Evolutionary conservation across 108 stramenopile species (phyloP), one percentile per base, ranked within the genome.

Genomic region (Asterionellopsis glacialis): DNA sequence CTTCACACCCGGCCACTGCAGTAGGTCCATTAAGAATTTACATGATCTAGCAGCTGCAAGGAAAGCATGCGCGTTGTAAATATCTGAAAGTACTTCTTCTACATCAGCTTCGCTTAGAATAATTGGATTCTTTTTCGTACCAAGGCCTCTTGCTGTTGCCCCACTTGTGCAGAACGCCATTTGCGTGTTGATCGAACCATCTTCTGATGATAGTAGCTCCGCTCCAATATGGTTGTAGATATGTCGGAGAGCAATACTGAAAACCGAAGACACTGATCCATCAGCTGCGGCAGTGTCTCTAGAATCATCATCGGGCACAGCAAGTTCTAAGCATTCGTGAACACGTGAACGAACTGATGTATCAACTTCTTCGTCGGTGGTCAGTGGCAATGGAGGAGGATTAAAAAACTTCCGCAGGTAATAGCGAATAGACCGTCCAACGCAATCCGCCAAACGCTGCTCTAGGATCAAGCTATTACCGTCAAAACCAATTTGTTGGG

Each of bases 361-460:
- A 16, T 21, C 47, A 16, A 21, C 9, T 48, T 19, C 47, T 48
- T 48, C 47, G 47, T 21, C 47, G 38, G 40, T 51, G 1, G 72
- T 19, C 16, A 57, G 22, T 16, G 27, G 52, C n/a, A 68, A 58
- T 2, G 72, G 72, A 9, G 73, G 52, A 3, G 74, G 58, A 51
- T 81, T 77, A 13, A 81, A 63, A 16, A 75, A 57, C 40, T 59
- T 41, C 24, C 76, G 69, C 15, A 81, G 26, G 59, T 81, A 60
- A 59, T 63, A 81, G 24, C 80, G 72, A 40, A 81, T 74, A 6
- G 76, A 59, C 62, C 74, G 56, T 14, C 80, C 74, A 52, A 81
- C 60, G 18, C 69, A 78, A 38, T 77, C 76, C 3, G 60, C 68
- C 11, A 81, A 40, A 1, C 39, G 19, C 56, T 57, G 28, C 25